Evolutionary conservation across 805 yeast genomes (phyloP).

Genomic region (Torulaspora maleeae): DNA sequence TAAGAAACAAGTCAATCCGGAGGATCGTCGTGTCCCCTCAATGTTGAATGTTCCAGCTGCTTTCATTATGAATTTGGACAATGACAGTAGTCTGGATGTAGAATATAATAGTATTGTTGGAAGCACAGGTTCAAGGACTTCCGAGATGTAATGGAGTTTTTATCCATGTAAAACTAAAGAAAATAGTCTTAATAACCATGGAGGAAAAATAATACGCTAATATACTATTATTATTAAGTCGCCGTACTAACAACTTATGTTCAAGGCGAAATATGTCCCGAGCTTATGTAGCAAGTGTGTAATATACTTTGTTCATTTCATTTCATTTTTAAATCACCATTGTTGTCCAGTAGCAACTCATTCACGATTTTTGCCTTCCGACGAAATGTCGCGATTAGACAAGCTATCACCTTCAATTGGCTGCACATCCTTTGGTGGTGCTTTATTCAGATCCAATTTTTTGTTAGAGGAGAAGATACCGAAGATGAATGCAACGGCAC

Average conservation of each 20-base stretch:
- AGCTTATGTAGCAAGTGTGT: background rate
- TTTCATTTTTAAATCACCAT: background rate
- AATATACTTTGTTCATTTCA: background rate
- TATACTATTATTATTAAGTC: background rate
- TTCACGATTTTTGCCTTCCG: too few relatives aligned
- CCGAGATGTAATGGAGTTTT: background rate
- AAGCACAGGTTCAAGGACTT: background rate
- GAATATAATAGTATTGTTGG: conserved; percentile 16
- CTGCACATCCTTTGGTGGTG: background rate
- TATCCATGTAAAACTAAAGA: background rate
- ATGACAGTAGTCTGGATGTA: conserved; percentile 13
- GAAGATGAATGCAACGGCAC: conserved; percentile 17
- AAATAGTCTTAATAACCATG: background rate
- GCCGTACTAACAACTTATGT: background rate
- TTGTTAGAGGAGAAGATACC: conserved; percentile 20
- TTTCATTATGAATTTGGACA: conserved; percentile 18
- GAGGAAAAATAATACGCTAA: background rate
- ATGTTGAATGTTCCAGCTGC: conserved; percentile 24
- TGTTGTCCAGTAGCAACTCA: too few relatives aligned
- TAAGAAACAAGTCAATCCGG: conserved; percentile 26
- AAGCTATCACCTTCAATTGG: background rate
- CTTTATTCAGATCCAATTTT: conserved; percentile 7
- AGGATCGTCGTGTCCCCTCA: conserved; percentile 32
- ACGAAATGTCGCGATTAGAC: background rate
- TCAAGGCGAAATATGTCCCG: background rate